phyloP scores from a whole-genome alignment of 2,329 filamentous ascomycete species.

The Nannizziopsis barbatae region DNA sequence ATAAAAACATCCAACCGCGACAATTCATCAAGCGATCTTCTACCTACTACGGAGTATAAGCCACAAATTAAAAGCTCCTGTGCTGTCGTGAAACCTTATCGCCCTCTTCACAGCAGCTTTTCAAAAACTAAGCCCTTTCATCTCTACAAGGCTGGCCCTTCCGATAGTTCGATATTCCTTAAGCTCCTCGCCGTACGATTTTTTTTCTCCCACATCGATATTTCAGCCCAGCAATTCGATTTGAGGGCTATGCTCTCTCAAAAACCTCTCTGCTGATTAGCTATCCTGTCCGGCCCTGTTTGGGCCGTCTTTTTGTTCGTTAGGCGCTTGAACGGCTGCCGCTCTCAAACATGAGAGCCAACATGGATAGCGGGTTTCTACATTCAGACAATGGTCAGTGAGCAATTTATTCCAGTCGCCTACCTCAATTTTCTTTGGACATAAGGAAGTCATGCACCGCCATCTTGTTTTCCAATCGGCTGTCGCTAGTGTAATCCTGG shows the following conservation, averaged over 20 bases:
- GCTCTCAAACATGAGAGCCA: slow-evolving; percentile 2
- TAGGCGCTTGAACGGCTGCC: neutral
- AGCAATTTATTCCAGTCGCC: neutral
- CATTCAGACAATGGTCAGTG: slow-evolving; percentile 6
- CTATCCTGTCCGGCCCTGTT: neutral
- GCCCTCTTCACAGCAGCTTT: neutral
- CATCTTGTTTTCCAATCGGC: too few species aligned
- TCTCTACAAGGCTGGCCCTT: slow-evolving; percentile 7
- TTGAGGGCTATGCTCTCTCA: slow-evolving; percentile 3
- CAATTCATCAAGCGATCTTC: neutral
- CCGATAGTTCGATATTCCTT: neutral
- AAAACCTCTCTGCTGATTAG: neutral
- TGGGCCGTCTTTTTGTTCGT: neutral
- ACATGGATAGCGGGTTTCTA: neutral
- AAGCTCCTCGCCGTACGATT: neutral
- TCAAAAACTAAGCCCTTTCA: neutral
- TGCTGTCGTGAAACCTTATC: slow-evolving; percentile 5
- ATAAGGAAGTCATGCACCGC: too few species aligned
- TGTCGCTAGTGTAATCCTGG: too few species aligned
- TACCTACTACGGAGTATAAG: too few species aligned
- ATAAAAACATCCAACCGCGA: slow-evolving; percentile 4
- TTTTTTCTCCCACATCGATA: neutral
- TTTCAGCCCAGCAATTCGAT: neutral
- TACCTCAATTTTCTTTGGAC: neutral
- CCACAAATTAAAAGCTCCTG: slow-evolving; percentile 5